These are phyloP conservation scores for Chaetomiaceae sp. DNA, from an alignment of 2,329 filamentous ascomycete genomes.

Conservation along the genomic window DNA sequence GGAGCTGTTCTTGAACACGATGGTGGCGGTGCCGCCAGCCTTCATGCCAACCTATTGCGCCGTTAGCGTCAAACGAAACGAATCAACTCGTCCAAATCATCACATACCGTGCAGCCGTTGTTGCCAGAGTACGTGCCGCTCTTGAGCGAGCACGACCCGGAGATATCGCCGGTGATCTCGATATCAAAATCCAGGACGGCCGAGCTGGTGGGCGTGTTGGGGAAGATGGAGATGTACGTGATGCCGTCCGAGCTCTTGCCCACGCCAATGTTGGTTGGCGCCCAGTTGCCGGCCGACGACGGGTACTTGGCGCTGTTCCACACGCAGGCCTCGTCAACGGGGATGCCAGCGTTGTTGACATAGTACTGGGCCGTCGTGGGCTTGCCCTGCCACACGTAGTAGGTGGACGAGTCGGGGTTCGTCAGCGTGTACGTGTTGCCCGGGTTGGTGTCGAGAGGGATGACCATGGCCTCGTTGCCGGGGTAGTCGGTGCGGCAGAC, in stretches of 20 bases:
- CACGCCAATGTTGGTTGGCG: slow-evolving; percentile 80
- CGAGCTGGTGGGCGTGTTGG: slow-evolving; percentile 71
- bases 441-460: slow-evolving; percentile 63
- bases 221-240: slow-evolving; percentile 81
- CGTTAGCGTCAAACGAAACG: slow-evolving; percentile 19
- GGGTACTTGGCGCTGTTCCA: slow-evolving; percentile 57
- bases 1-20: slow-evolving; percentile 37
- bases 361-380: slow-evolving; percentile 93
- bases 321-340: slow-evolving; percentile 63
- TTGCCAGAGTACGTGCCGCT: slow-evolving; percentile 59
- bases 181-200: slow-evolving; percentile 74
- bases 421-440: slow-evolving; percentile 62
- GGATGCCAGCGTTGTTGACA: slow-evolving; percentile 75
- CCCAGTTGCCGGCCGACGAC: slow-evolving; percentile 72
- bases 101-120: slow-evolving; percentile 77
- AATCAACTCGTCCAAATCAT: neutral
- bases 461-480: slow-evolving; percentile 81
- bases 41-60: slow-evolving; percentile 39
- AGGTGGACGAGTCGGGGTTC: slow-evolving; percentile 66
- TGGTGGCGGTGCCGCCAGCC: slow-evolving; percentile 38
- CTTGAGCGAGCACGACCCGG: slow-evolving; percentile 58
- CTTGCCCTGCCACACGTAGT: slow-evolving; percentile 73
- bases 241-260: slow-evolving; percentile 60
- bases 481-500: slow-evolving; percentile 97
- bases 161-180: slow-evolving; percentile 64